Evolutionary conservation across 768 basidiomycete species (phyloP).

Genomic region (Mycena alexandri): DNA sequence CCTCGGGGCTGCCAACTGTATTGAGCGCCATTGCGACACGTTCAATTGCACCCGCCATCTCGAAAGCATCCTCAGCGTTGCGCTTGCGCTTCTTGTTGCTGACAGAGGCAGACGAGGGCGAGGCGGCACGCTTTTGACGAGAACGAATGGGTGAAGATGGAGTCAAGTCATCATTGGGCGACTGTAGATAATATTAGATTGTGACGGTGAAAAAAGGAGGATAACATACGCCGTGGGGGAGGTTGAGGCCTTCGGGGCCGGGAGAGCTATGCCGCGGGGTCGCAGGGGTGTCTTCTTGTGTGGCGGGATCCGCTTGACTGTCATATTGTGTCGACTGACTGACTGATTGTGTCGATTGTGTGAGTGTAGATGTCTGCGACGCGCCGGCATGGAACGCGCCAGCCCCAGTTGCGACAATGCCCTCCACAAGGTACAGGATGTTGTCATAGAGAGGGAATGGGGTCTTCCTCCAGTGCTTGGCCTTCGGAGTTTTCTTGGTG

Average conservation of each 20-base stretch:
- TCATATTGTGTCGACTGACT: background rate
- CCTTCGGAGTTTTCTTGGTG: conserved; percentile 27
- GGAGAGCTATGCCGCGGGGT: too few relatives aligned
- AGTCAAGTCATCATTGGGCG: background rate
- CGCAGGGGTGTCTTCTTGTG: too few relatives aligned
- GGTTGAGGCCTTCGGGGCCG: too few relatives aligned
- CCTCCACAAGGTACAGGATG: conserved; percentile 25
- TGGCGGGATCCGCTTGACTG: too few relatives aligned
- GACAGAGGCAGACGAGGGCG: background rate
- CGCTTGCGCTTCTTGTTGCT: conserved; percentile 5
- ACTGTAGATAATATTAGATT: too few relatives aligned
- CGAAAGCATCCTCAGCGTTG: conserved; percentile 18
- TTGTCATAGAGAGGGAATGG: conserved; percentile 35
- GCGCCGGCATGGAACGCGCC: conserved; percentile 28
- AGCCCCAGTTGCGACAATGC: conserved; percentile 13
- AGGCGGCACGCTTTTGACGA: conserved; percentile 18
- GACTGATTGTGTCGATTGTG: background rate
- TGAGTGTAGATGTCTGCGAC: background rate
- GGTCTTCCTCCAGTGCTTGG: conserved; percentile 41
- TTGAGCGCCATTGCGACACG: conserved; percentile 2
- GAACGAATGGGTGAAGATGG: conserved; percentile 6
- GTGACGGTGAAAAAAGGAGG: too few relatives aligned
- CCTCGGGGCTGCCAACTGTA: conserved; percentile 14
- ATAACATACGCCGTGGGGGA: too few relatives aligned
- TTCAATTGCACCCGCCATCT: conserved; percentile 18